A percentile compares a stretch with the other conserved stretches of the same genome.
Conservation (phyloP, 2,329 filamentous ascomycete species). For the Penicillium frequentans region DNA sequence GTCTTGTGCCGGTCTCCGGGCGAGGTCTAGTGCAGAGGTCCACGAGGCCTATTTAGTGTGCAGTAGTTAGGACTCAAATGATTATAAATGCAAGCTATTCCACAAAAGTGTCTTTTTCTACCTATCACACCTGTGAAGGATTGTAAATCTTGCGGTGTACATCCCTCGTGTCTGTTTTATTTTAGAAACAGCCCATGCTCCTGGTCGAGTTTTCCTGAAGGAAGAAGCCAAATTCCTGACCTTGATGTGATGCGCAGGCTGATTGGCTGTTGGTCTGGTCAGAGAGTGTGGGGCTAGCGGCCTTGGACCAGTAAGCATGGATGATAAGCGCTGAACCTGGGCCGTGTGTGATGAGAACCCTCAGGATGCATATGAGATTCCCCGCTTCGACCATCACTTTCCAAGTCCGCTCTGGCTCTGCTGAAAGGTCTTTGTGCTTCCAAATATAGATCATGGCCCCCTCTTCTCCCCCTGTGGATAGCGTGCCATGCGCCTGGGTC, state of each 20-base stretch:
- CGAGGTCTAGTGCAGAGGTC: background rate
- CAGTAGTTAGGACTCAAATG: slow-evolving; percentile 20
- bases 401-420: slow-evolving; percentile 6
- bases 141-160: background rate
- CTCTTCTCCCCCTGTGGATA: slow-evolving; percentile 15
- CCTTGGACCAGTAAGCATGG: slow-evolving; percentile 20
- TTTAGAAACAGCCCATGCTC: background rate
- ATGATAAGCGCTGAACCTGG: slow-evolving; percentile 31
- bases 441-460: slow-evolving; percentile 23
- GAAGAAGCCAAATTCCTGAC: slow-evolving; percentile 4
- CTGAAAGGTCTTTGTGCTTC: slow-evolving; percentile 13
- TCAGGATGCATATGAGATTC: slow-evolving; percentile 27
- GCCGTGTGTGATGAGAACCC: slow-evolving; percentile 33
- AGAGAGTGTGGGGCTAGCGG: slow-evolving; percentile 14
- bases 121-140: background rate
- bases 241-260: slow-evolving; percentile 3
- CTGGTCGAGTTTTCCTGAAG: background rate
- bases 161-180: background rate
- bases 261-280: slow-evolving; percentile 10
- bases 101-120: background rate
- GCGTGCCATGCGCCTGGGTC: slow-evolving; percentile 16
- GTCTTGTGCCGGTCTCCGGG: slow-evolving; percentile 3
- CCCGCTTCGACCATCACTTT: slow-evolving; percentile 20
- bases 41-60: slow-evolving; percentile 7
- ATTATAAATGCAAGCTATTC: slow-evolving; percentile 4